A percentile compares a stretch with the other conserved stretches of the same genome.
phyloP scores from a whole-genome alignment of 2,329 filamentous ascomycete genomes.

The Ophiostoma angusticollis region DNA sequence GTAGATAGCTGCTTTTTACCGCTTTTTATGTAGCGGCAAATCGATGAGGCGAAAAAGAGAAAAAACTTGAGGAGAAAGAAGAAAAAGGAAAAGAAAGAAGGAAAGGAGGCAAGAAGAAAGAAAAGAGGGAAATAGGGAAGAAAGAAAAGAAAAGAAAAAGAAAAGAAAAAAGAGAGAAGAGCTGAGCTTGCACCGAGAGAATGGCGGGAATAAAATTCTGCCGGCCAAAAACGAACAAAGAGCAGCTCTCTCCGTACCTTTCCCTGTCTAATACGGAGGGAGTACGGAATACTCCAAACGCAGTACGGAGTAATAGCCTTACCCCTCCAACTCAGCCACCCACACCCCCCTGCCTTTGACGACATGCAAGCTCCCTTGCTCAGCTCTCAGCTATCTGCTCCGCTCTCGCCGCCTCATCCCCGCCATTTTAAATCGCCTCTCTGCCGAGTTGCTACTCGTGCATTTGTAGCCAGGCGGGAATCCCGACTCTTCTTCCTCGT shows the following conservation, averaged over 20 bases:
- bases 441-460: too few species aligned
- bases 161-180: neutral
- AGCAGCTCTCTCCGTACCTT: too few species aligned
- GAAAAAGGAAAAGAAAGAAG: neutral
- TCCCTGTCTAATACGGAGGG: too few species aligned
- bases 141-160: neutral
- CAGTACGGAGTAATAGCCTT: neutral
- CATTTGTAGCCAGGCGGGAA: too few species aligned
- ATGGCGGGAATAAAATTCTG: too few species aligned
- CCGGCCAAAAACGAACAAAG: neutral
- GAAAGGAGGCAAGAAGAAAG: neutral
- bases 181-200: neutral
- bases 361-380: constrained; percentile 11
- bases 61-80: neutral
- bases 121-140: neutral
- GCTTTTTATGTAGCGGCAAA: too few species aligned
- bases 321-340: constrained; percentile 10
- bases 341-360: constrained; percentile 10
- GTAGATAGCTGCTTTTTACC: too few species aligned
- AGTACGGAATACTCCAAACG: neutral
- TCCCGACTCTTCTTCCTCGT: too few species aligned
- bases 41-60: too few species aligned
- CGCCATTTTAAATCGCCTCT: neutral
- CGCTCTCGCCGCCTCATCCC: neutral
- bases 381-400: constrained; percentile 1